These are phyloP conservation scores for Plantago elongata DNA, from an alignment of 257 asterid species.

Conservation along the genomic window DNA sequence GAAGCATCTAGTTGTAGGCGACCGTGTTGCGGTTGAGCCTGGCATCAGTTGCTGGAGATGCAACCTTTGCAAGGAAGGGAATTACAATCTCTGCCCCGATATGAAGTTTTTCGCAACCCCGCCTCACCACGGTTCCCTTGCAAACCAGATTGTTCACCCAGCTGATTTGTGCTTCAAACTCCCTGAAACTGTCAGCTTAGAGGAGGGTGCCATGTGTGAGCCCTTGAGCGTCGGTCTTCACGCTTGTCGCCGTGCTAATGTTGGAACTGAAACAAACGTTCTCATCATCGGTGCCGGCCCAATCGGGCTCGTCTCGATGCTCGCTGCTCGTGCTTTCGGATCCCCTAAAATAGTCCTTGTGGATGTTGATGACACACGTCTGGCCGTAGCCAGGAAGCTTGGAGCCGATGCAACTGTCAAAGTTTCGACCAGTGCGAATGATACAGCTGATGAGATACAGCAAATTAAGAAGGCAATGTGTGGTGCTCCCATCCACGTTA, in stretches of 20 bases:
- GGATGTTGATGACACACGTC: constrained; percentile 66
- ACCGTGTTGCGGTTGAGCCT: constrained; percentile 82
- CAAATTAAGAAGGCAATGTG: constrained; percentile 58
- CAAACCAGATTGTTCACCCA: constrained; percentile 91
- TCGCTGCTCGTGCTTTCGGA: constrained; percentile 90
- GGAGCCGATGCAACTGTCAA: constrained; percentile 68
- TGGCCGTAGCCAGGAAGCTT: constrained; percentile 64
- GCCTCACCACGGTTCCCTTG: constrained; percentile 85
- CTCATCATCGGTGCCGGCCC: constrained; percentile 93
- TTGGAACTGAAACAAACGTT: constrained; percentile 72
- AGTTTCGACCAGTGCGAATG: constrained; percentile 52
- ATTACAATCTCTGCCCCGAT: constrained; percentile 83
- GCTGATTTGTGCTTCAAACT: constrained; percentile 80
- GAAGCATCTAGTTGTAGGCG: constrained; percentile 59
- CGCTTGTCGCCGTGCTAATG: constrained; percentile 83
- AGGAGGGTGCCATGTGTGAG: constrained; percentile 97
- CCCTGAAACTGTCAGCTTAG: constrained; percentile 74
- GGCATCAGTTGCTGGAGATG: constrained; percentile 81
- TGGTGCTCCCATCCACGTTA: constrained; percentile 36
- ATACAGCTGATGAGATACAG: constrained; percentile 49
- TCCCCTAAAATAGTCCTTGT: constrained; percentile 65
- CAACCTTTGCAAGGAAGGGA: constrained; percentile 64
- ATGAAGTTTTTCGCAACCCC: constrained; percentile 93
- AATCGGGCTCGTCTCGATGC: constrained; percentile 78
- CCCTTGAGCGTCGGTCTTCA: constrained; percentile 91